phyloP scores from a whole-genome alignment of 176 grass and related monocot genomes.

The Ampelocalamus luodianensis region DNA sequence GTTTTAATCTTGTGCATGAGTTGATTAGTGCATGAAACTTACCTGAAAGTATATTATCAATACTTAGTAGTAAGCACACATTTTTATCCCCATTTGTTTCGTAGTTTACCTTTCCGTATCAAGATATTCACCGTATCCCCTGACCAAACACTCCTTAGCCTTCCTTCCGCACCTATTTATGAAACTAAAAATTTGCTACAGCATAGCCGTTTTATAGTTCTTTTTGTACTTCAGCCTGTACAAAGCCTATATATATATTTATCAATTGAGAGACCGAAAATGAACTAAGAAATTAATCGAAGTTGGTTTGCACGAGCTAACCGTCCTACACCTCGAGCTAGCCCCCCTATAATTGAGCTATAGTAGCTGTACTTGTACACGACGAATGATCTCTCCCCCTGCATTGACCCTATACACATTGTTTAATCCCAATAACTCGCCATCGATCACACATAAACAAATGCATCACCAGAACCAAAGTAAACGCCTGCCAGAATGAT shows the following conservation, averaged over 20 bases:
- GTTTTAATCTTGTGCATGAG: no score
- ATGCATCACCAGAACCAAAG: constrained; percentile 35
- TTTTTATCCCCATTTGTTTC: no score
- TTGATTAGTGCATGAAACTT: no score
- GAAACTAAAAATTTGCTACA: no score
- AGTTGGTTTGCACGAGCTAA: constrained; percentile 31
- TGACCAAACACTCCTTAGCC: no score
- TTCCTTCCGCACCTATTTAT: no score
- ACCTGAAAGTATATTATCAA: no score
- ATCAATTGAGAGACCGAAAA: not conserved
- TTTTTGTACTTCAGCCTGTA: not conserved
- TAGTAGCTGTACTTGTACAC: not conserved
- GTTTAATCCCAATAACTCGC: constrained; percentile 26
- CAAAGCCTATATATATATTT: not conserved
- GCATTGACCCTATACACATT: constrained; percentile 38
- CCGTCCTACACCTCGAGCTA: constrained; percentile 34
- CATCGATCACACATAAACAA: not conserved
- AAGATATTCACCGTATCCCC: no score
- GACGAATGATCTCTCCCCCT: constrained; percentile 6
- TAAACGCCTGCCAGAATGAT: constrained; percentile 52
- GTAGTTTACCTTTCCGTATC: no score
- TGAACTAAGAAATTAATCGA: not conserved
- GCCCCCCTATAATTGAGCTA: constrained; percentile 13
- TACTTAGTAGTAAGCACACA: no score
- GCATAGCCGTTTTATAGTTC: no score